Base-by-base conservation (phyloP, 768 basidiomycete species). In the Chalciporus pseudorubinellus region DNA sequence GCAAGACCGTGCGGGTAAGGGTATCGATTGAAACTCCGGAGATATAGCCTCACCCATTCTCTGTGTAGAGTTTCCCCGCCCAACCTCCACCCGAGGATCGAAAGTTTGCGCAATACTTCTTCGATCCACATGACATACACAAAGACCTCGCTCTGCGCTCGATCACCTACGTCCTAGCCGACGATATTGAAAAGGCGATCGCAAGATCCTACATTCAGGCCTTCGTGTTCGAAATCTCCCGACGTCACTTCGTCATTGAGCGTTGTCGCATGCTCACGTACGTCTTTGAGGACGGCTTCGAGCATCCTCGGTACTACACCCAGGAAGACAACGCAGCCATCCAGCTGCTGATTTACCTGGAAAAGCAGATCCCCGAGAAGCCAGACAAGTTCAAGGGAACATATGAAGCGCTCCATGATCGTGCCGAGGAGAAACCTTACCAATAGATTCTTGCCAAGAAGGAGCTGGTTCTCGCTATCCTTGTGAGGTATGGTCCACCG, bases 131-230 rank as follows among this genome's bases (percentile, higher is more conserved):
- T 39, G 38, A 44, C 9, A 50, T 62, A 21, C 62, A 66, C 33
- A 58, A 46, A 50, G 65, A 66, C 29, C 65, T 67, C n/a, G 65
- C 65, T 19, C 42, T 67, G 44, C 56, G 65, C 21, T 65, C 62
- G 14, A 64, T 66, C 44, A 67, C 58, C 19, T 67, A 67, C 36
- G 59, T 67, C 48, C 52, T 65, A 57, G 11, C 55, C 3, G 55
- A 52, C 6, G 64, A 67, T 22, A 59, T 65, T 22, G 59, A 62
- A 45, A 61, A 31, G 18, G 62, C 59, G 5, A 63, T 66, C 46
- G 22, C 22, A 9, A 60, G 40, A 50, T 66, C 64, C 21, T 56
- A 64, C 44, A 57, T n/a, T 20, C 57, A 55, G 24, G 50, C 62
- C 14, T 59, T 50, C 59, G 59, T 65, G 59, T 61, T 64, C 45